phyloP scores from a whole-genome alignment of 2,329 filamentous ascomycete genomes.

The Phialophora expanda region DNA sequence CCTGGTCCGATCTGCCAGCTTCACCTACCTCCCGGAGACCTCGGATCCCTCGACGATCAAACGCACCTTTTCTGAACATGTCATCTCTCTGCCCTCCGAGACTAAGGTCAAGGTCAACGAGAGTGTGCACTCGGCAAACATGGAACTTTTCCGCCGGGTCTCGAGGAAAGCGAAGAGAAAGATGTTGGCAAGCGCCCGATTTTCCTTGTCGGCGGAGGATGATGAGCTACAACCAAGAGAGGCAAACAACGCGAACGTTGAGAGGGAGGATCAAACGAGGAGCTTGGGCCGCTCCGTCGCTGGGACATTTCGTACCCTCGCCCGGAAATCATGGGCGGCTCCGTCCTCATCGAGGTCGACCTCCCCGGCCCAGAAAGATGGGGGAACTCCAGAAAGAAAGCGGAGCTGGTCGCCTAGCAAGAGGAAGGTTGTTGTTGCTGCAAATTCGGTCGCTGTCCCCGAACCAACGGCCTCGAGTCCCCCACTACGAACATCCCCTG shows the following conservation, averaged over 20 bases:
- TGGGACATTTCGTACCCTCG: conserved; percentile 57
- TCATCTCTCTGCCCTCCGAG: conserved; percentile 49
- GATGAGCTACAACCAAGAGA: conserved; percentile 40
- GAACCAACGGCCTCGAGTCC: conserved; percentile 24
- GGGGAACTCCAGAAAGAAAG: conserved; percentile 40
- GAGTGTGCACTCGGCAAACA: conserved; percentile 32
- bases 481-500: conserved; percentile 21
- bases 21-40: conserved; percentile 57
- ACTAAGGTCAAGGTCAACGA: conserved; percentile 35
- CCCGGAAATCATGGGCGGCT: conserved; percentile 59
- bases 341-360: conserved; percentile 53
- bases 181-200: conserved; percentile 43
- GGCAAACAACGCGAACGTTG: conserved; percentile 28
- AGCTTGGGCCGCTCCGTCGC: conserved; percentile 53
- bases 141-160: conserved; percentile 38
- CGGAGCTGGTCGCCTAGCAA: conserved; percentile 34
- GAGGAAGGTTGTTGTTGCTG: conserved; percentile 18
- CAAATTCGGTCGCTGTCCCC: conserved; percentile 26
- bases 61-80: conserved; percentile 57
- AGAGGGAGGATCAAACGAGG: conserved; percentile 47
- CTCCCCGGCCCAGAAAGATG: conserved; percentile 48
- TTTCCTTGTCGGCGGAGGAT: conserved; percentile 48
- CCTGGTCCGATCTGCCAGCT: conserved; percentile 63
- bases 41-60: conserved; percentile 49
- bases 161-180: conserved; percentile 40